Percentiles rank a stretch among this genome's conserved stretches.
Evolutionary conservation across 176 grass and related monocot species (phyloP).

Genomic region (Oryza punctata): DNA sequence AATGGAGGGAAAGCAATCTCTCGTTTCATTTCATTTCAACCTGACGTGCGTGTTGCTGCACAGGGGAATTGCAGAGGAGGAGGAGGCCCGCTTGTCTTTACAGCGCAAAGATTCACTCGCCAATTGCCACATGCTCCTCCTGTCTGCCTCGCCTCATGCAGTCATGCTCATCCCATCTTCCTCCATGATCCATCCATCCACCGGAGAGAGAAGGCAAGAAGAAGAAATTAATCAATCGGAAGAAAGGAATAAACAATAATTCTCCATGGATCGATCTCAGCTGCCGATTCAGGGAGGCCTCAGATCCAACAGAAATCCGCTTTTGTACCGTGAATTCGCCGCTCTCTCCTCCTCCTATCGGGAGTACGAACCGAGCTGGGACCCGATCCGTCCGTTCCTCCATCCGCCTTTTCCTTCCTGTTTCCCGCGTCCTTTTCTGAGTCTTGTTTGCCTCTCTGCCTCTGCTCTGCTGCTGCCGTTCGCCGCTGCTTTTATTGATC

Average conservation of each 20-base stretch:
- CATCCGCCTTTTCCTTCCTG: neutral
- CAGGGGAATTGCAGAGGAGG: neutral
- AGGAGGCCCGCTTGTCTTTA: conserved; percentile 36
- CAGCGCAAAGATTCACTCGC: conserved; percentile 56
- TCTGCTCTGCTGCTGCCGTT: neutral
- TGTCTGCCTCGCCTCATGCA: neutral
- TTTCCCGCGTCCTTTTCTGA: neutral
- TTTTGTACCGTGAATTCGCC: conserved; percentile 32
- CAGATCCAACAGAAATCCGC: conserved; percentile 64
- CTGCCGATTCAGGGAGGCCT: neutral
- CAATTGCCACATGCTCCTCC: conserved; percentile 46
- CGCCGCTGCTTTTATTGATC: neutral
- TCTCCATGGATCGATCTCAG: neutral
- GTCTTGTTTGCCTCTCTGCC: conserved; percentile 1
- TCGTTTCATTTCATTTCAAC: conserved; percentile 14
- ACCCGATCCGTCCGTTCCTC: neutral
- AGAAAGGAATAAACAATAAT: conserved; percentile 31
- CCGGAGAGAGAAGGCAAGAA: neutral
- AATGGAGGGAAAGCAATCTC: conserved; percentile 5
- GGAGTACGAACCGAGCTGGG: neutral
- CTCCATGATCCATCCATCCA: neutral
- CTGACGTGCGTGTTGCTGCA: neutral
- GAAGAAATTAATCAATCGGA: neutral
- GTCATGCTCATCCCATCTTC: neutral
- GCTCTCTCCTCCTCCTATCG: neutral